These are phyloP conservation scores for Wallemia hederae DNA, from an alignment of 1,284 basidiomycete genomes.

Conservation along the genomic window DNA sequence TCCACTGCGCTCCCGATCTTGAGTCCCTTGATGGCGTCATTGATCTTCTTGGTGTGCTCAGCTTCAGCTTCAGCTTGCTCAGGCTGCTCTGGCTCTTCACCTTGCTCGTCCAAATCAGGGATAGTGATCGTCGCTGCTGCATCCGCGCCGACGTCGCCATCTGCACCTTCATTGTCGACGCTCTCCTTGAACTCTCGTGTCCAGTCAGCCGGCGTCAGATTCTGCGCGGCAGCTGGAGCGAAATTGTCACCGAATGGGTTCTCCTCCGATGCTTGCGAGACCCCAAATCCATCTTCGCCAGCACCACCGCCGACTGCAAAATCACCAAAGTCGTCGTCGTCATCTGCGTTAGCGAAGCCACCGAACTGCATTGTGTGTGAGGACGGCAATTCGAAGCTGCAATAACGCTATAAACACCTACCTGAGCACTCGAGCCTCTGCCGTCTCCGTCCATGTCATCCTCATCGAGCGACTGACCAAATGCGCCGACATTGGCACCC, in stretches of 20 bases:
- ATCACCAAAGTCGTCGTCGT: constrained; percentile 46
- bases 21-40: neutral
- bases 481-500: constrained; percentile 21
- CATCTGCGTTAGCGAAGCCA: constrained; percentile 31
- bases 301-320: constrained; percentile 17
- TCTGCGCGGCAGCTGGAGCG: neutral
- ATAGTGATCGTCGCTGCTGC: neutral
- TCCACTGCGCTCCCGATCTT: neutral
- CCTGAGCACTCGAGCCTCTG: neutral
- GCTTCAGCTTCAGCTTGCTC: neutral
- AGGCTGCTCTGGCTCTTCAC: neutral
- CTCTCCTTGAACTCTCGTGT: neutral
- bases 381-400: constrained; percentile 2
- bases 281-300: neutral
- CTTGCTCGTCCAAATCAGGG: neutral
- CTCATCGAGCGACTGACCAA: constrained; percentile 2
- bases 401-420: neutral
- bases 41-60: neutral
- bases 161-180: neutral
- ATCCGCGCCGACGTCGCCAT: too few relatives aligned
- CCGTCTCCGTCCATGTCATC: constrained; percentile 8
- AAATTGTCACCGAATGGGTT: constrained; percentile 1
- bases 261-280: constrained; percentile 1
- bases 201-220: constrained; percentile 1
- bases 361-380: constrained; percentile 36